A percentile compares a stretch with the other conserved stretches of the same genome.
These are phyloP conservation scores for Schwanniomyces etchellsii DNA, from an alignment of 1,139 yeast species.

Conservation along the genomic window DNA sequence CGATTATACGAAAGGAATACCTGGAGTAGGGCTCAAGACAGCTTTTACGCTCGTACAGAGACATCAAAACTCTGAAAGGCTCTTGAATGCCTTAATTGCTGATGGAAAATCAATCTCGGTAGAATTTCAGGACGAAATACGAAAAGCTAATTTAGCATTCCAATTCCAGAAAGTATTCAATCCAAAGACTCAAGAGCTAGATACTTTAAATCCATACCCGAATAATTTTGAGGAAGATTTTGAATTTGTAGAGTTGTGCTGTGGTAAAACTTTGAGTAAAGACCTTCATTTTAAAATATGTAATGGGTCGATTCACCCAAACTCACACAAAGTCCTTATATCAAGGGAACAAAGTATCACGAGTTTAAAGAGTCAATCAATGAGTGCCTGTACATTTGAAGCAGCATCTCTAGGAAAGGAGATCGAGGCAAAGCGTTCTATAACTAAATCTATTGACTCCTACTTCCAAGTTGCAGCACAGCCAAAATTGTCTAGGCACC, in stretches of 20 bases:
- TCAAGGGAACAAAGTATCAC: constrained; percentile 39
- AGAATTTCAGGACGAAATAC: constrained; percentile 54
- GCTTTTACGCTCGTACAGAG: constrained; percentile 62
- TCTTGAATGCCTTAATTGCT: constrained; percentile 50
- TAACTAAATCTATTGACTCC: constrained; percentile 6
- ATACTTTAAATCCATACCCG: constrained; percentile 57
- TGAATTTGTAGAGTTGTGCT: constrained; percentile 48
- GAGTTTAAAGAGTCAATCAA: constrained; percentile 20
- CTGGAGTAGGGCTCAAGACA: constrained; percentile 73
- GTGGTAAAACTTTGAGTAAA: constrained; percentile 52
- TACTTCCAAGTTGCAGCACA: constrained; percentile 3
- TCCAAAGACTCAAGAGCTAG: constrained; percentile 44
- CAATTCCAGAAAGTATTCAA: constrained; percentile 82
- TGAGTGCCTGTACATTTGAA: constrained; percentile 7
- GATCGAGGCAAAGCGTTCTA: constrained; percentile 4
- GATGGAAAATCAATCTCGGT: constrained; percentile 63
- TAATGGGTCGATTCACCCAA: constrained; percentile 62
- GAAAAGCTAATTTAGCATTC: constrained; percentile 74
- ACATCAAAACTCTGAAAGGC: constrained; percentile 46
- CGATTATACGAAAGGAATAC: constrained; percentile 86
- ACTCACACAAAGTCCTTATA: constrained; percentile 42
- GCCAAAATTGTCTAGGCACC: too few relatives aligned
- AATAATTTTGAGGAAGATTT: constrained; percentile 22
- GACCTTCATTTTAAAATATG: constrained; percentile 55
- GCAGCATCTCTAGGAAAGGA: background rate